Evolutionary conservation across 2,329 filamentous ascomycete species (phyloP).

Genomic region (Botrytis porri): DNA sequence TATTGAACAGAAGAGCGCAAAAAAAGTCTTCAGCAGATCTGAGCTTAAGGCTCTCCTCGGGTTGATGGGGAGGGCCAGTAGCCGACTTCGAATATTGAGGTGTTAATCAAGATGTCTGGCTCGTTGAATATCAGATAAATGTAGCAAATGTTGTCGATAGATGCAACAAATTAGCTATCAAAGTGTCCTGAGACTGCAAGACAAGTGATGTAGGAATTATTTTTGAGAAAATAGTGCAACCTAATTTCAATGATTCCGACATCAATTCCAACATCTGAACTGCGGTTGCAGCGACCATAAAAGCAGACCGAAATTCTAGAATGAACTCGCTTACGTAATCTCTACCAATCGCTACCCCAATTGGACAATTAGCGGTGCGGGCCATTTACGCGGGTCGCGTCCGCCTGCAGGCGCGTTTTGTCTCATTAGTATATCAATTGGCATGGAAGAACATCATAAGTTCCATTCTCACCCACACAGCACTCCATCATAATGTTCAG

Average conservation of each 20-base stretch:
- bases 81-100: neutral
- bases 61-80: neutral
- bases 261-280: neutral
- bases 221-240: neutral
- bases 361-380: neutral
- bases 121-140: neutral
- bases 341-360: neutral
- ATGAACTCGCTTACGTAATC: neutral
- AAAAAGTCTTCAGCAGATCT: neutral
- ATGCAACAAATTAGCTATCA: neutral
- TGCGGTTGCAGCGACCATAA: neutral
- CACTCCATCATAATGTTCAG: conserved; percentile 4
- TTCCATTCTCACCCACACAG: neutral
- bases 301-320: neutral
- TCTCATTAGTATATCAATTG: conserved; percentile 7
- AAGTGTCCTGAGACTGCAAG: too few species aligned
- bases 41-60: neutral
- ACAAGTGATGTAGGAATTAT: neutral
- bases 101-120: neutral
- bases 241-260: too few species aligned
- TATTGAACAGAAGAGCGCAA: neutral
- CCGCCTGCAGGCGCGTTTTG: neutral
- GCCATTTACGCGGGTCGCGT: conserved; percentile 5
- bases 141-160: neutral
- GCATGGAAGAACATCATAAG: neutral